These are phyloP conservation scores for Mucor lusitanicus DNA, from an alignment of 371 early-diverging fungal species.

Conservation along the genomic window DNA sequence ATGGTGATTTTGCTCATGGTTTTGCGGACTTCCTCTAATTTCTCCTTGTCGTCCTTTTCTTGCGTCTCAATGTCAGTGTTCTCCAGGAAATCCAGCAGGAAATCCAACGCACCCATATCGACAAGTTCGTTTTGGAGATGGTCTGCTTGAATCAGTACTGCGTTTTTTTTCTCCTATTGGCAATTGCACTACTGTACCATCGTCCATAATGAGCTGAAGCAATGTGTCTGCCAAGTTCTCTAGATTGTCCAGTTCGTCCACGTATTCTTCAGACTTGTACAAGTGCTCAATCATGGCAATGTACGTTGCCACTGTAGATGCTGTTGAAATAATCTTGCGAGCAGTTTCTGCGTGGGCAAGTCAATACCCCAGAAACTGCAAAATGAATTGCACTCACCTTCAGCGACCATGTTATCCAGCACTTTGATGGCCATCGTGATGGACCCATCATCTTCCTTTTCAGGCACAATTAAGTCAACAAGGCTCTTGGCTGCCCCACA, in stretches of 20 bases:
- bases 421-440: slow-evolving; percentile 38
- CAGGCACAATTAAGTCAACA: slow-evolving; percentile 26
- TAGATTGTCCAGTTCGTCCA: slow-evolving; percentile 31
- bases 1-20: slow-evolving; percentile 49
- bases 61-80: slow-evolving; percentile 31
- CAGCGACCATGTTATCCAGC: slow-evolving; percentile 31
- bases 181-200: slow-evolving; percentile 42
- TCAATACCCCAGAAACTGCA: too few relatives aligned
- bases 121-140: slow-evolving; percentile 45
- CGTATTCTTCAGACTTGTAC: slow-evolving; percentile 27
- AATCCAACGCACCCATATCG: slow-evolving; percentile 33
- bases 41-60: slow-evolving; percentile 56
- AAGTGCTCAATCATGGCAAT: slow-evolving; percentile 29
- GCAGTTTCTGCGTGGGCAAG: too few relatives aligned
- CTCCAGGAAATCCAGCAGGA: slow-evolving; percentile 50
- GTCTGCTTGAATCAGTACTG: slow-evolving; percentile 19
- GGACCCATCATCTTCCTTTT: slow-evolving; percentile 32
- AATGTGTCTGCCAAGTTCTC: slow-evolving; percentile 36
- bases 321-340: slow-evolving; percentile 10
- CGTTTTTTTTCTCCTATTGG: neutral
- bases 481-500: slow-evolving; percentile 40
- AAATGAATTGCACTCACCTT: too few relatives aligned
- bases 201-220: slow-evolving; percentile 42
- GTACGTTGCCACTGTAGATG: slow-evolving; percentile 19
- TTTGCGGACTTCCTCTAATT: slow-evolving; percentile 45